Base-by-base conservation (phyloP, 2,329 filamentous ascomycete species). In the Hypoxylon rubiginosum region DNA sequence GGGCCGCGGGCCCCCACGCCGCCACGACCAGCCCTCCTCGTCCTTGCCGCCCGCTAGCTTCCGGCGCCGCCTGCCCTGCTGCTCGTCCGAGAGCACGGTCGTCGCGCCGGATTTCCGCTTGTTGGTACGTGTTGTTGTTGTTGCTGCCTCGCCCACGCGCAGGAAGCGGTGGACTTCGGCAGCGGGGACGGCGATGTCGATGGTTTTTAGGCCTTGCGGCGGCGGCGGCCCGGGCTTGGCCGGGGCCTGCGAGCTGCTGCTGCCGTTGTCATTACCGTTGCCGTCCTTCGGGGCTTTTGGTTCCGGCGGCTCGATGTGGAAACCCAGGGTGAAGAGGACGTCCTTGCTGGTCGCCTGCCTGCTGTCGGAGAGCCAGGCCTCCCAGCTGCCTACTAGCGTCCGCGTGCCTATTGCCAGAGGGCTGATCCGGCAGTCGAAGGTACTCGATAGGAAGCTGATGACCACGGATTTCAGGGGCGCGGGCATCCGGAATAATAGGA, bases 401-500 rank as follows among this genome's bases (percentile, higher is more conserved):
- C 79, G 79, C 6, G 85, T 86, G 5, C 84, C 83, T 1, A 89
- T 73, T 0, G 79, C 79, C 45, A 88, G 75, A 3, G 83, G 78
- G 58, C 80, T 83, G 48, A 88, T 81, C 28, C 85, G 85, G 66
- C 85, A 88, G 76, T 89, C 87, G 67, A 89, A 88, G 0, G 82
- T 82, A 45, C 76, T 81, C 3, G 82, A 79, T 10, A 89, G 76
- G 74, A 88, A 89, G 21, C 83, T 81, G n/a, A 79, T 65, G 0
- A 89, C 69, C 19, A 85, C 77, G 1, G 77, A 63, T 68, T 86
- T 86, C 0, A 89, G 77, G 1, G 85, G 76, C 3, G 82, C 77
- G 0, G 87, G 86, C 84, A 88, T 88, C 24, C 86, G 82, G 30
- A 88, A 74, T 0, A 89, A 76, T 2, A 89, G 77, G 0, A 89